Evolutionary conservation across 1,284 basidiomycete genomes (phyloP).

Genomic region (Tilletia walkeri): DNA sequence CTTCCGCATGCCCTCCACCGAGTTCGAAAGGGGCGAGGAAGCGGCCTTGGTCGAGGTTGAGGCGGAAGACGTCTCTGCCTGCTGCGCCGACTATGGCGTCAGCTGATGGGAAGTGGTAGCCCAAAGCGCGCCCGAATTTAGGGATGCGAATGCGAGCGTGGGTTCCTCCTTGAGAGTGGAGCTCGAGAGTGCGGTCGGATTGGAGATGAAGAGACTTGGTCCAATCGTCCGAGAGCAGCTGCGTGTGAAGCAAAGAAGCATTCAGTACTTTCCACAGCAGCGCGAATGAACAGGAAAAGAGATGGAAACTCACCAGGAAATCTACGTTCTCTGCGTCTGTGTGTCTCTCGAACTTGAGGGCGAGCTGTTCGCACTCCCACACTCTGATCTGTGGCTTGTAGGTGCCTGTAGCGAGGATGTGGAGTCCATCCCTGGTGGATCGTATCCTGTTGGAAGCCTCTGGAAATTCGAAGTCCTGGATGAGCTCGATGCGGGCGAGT

Average conservation of each 20-base stretch:
- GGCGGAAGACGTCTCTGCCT: constrained; percentile 82
- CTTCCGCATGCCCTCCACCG: constrained; percentile 21
- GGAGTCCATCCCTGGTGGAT: constrained; percentile 85
- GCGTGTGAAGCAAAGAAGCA: constrained; percentile 18
- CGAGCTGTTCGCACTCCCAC: constrained; percentile 90
- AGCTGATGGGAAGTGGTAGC: constrained; percentile 81
- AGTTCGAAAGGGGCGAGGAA: constrained; percentile 62
- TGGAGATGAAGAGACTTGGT: constrained; percentile 97
- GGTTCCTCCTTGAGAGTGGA: constrained; percentile 90
- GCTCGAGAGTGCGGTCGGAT: constrained; percentile 86
- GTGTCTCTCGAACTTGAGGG: constrained; percentile 92
- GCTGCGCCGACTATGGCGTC: constrained; percentile 75
- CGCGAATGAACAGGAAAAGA: too few species aligned
- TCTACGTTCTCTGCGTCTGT: constrained; percentile 97
- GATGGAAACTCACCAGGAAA: constrained; percentile 76
- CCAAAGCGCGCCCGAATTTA: constrained; percentile 83
- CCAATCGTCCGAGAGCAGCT: constrained; percentile 92
- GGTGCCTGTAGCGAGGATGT: constrained; percentile 89
- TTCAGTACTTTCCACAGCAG: too few species aligned
- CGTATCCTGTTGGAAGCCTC: constrained; percentile 89
- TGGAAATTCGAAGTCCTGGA: constrained; percentile 92
- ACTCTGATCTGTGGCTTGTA: constrained; percentile 98
- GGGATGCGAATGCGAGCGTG: constrained; percentile 92
- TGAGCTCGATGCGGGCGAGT: constrained; percentile 49
- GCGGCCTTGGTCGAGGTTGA: constrained; percentile 92